These are phyloP conservation scores for Plasmopara halstedii DNA, from an alignment of 352 stramenopile genomes.

Conservation along the genomic window DNA sequence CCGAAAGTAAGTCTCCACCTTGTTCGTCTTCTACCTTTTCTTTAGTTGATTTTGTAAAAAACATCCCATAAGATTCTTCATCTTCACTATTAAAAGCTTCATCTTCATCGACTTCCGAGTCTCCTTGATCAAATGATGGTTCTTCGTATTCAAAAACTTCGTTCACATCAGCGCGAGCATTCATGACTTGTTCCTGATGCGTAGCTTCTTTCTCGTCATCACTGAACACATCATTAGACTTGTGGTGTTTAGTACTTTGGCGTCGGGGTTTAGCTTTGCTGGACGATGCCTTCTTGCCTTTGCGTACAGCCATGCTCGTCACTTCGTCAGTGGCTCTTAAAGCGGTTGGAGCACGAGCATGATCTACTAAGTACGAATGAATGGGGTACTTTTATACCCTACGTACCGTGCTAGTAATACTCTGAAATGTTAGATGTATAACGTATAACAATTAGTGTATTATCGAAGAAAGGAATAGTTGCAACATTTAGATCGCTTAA, in stretches of 20 bases:
- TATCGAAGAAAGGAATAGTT: too few species aligned
- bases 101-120: conserved; percentile 93
- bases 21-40: conserved; percentile 45
- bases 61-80: conserved; percentile 81
- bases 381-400: too few species aligned
- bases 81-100: conserved; percentile 93
- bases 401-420: too few species aligned
- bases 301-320: conserved; percentile 6
- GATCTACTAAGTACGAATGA: not conserved
- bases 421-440: too few species aligned
- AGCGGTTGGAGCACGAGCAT: not conserved
- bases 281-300: conserved; percentile 7
- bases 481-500: too few species aligned
- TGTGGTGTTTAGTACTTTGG: not conserved
- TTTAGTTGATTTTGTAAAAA: conserved; percentile 54
- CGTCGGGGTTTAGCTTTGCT: conserved; percentile 1
- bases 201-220: conserved; percentile 64
- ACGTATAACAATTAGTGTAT: too few species aligned
- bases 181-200: conserved; percentile 47
- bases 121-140: conserved; percentile 69
- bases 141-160: conserved; percentile 79
- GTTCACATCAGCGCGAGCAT: conserved; percentile 66
- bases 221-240: conserved; percentile 60
- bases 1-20: conserved; percentile 63
- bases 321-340: too few species aligned